phyloP scores from a whole-genome alignment of 139 green algal species.

The Cymbomonas tetramitiformis region DNA sequence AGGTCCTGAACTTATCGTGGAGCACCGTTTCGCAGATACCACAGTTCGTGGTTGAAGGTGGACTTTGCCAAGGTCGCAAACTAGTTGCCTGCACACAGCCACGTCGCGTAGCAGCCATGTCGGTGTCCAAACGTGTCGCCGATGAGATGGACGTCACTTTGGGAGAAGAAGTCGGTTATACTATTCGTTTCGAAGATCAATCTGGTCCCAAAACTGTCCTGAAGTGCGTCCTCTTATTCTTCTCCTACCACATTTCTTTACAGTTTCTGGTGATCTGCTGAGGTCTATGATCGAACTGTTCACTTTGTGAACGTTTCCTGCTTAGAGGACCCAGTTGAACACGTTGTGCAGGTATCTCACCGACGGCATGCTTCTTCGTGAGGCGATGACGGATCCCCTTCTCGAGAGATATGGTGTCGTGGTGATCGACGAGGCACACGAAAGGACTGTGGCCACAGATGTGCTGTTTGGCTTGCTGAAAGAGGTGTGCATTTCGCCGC shows the following conservation, averaged over 20 bases:
- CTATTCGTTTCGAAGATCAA: conserved; percentile 74
- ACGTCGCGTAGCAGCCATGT: conserved; percentile 41
- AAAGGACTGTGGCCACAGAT: conserved; percentile 69
- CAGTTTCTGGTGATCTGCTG: not conserved
- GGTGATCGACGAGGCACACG: conserved; percentile 76
- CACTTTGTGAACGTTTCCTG: not conserved
- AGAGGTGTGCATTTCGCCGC: too few species aligned
- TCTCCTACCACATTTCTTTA: too few species aligned
- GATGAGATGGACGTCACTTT: conserved; percentile 47
- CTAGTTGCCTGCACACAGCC: conserved; percentile 46
- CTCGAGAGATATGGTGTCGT: conserved; percentile 46
- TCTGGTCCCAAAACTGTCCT: conserved; percentile 48
- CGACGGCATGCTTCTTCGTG: conserved; percentile 43
- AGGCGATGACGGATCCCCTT: conserved; percentile 44
- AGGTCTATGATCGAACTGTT: not conserved
- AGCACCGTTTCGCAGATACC: too few species aligned
- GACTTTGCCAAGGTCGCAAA: conserved; percentile 48
- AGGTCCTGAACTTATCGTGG: too few species aligned
- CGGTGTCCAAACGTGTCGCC: conserved; percentile 34
- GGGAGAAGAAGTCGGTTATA: conserved; percentile 53
- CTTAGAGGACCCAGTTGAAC: not conserved
- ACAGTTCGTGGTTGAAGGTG: conserved; percentile 85
- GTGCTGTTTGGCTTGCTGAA: conserved; percentile 78
- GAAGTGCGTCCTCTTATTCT: conserved; percentile 39
- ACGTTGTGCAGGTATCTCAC: conserved; percentile 27